These are phyloP conservation scores for Aspergillus ellipticus DNA, from an alignment of 495 filamentous ascomycete species.

Conservation along the genomic window DNA sequence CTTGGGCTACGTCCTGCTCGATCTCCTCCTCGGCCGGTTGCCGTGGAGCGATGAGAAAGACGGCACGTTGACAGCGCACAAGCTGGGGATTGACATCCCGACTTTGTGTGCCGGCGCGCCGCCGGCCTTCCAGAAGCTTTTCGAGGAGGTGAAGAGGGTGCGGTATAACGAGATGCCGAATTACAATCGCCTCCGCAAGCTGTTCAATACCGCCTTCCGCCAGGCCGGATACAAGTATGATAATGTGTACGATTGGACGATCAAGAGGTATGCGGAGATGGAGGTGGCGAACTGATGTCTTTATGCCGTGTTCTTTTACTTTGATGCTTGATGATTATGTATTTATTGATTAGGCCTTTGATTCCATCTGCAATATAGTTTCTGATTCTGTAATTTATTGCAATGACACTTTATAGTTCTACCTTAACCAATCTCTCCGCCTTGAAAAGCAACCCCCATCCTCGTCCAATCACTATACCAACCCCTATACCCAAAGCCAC, in stretches of 20 bases:
- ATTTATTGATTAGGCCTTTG: background rate
- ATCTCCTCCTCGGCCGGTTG: constrained; percentile 34
- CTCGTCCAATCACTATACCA: too few relatives aligned
- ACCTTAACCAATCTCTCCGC: too few relatives aligned
- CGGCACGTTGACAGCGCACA: too few relatives aligned
- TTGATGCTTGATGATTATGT: background rate
- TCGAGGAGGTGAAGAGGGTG: background rate
- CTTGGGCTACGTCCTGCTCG: constrained; percentile 37
- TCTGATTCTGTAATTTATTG: too few relatives aligned
- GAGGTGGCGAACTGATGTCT: background rate
- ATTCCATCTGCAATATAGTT: background rate
- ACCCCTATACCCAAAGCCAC: too few relatives aligned
- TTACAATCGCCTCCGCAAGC: background rate
- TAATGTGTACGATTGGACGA: constrained; percentile 8
- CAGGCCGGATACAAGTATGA: background rate
- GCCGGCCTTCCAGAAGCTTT: background rate
- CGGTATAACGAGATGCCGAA: background rate
- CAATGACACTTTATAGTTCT: too few relatives aligned
- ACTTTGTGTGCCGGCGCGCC: constrained; percentile 1
- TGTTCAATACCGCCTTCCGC: background rate
- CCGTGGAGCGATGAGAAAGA: too few relatives aligned
- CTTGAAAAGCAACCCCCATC: too few relatives aligned
- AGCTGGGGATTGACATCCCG: too few relatives aligned
- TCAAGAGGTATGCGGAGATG: background rate
- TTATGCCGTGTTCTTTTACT: background rate